Percentiles rank a stretch among this genome's conserved stretches.
Evolutionary conservation across 257 asterid species (phyloP).

Genomic region (Plantago elongata): DNA sequence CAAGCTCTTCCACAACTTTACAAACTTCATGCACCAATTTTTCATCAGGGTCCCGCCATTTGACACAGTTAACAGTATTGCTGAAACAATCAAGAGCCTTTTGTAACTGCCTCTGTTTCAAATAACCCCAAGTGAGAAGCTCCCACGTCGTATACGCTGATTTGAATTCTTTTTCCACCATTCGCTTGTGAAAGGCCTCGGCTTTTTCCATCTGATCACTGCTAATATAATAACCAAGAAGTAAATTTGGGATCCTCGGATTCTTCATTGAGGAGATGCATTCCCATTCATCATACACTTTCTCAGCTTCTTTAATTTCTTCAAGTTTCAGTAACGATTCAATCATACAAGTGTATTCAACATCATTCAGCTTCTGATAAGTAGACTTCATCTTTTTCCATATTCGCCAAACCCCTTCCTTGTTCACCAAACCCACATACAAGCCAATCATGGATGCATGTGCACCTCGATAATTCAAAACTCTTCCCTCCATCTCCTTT

Average conservation of each 20-base stretch:
- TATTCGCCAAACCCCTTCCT: conserved; percentile 48
- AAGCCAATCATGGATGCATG: conserved; percentile 78
- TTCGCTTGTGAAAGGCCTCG: conserved; percentile 45
- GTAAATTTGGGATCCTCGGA: conserved; percentile 71
- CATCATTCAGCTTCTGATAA: conserved; percentile 60
- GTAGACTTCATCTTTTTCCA: conserved; percentile 77
- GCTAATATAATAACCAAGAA: conserved; percentile 74
- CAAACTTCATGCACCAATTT: conserved; percentile 46
- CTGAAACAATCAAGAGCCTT: conserved; percentile 56
- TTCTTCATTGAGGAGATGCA: conserved; percentile 69
- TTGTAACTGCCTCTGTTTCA: conserved; percentile 46
- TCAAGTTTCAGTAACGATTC: conserved; percentile 63
- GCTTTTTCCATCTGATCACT: conserved; percentile 57
- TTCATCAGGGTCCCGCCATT: conserved; percentile 71
- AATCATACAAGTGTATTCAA: conserved; percentile 73
- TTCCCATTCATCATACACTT: conserved; percentile 77
- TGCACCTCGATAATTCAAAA: conserved; percentile 57
- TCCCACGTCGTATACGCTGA: conserved; percentile 83
- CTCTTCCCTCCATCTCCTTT: conserved; percentile 80
- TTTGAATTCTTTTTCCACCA: conserved; percentile 47
- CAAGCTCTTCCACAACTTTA: conserved; percentile 52
- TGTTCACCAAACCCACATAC: conserved; percentile 50
- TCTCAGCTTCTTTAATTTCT: conserved; percentile 62
- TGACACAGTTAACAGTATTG: conserved; percentile 55
- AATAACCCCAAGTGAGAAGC: conserved; percentile 77